A percentile compares a stretch with the other conserved stretches of the same genome.
phyloP scores from a whole-genome alignment of 2,329 filamentous ascomycete genomes.

The Byssochlamys sp. region DNA sequence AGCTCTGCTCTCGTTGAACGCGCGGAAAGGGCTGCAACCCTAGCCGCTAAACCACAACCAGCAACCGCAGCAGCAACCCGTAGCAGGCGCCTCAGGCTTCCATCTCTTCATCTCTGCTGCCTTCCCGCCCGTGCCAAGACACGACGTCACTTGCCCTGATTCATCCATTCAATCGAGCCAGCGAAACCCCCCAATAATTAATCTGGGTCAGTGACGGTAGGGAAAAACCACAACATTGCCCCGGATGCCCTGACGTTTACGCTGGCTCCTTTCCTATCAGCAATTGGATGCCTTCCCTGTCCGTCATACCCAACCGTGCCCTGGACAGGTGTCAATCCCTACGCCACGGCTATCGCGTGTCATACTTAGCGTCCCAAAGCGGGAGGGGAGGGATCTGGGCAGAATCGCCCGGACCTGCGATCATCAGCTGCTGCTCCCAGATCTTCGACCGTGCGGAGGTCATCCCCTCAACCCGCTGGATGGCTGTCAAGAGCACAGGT shows the following conservation, averaged over 20 bases:
- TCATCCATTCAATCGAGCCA: not conserved
- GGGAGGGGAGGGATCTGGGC: not conserved
- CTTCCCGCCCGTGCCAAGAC: not conserved
- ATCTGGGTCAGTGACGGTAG: not conserved
- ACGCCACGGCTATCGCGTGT: not conserved
- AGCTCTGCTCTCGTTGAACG: not conserved
- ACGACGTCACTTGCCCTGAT: not conserved
- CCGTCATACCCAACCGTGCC: not conserved
- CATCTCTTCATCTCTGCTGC: not conserved
- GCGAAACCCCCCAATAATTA: not conserved
- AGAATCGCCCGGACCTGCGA: not conserved
- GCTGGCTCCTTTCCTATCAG: not conserved
- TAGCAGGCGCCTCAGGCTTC: no score
- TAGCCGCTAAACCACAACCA: slow-evolving; percentile 8
- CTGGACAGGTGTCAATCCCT: not conserved
- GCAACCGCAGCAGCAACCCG: not conserved
- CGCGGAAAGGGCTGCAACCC: slow-evolving; percentile 16
- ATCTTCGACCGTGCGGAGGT: not conserved
- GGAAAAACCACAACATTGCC: not conserved
- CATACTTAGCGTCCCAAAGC: not conserved
- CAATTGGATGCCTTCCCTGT: not conserved
- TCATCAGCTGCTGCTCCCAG: not conserved
- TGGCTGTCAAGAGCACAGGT: slow-evolving; percentile 14
- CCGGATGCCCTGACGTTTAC: not conserved
- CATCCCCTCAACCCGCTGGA: slow-evolving; percentile 14